Evolutionary conservation across 1,139 yeast genomes (phyloP).

Genomic region (Blastobotrys serpentis): DNA sequence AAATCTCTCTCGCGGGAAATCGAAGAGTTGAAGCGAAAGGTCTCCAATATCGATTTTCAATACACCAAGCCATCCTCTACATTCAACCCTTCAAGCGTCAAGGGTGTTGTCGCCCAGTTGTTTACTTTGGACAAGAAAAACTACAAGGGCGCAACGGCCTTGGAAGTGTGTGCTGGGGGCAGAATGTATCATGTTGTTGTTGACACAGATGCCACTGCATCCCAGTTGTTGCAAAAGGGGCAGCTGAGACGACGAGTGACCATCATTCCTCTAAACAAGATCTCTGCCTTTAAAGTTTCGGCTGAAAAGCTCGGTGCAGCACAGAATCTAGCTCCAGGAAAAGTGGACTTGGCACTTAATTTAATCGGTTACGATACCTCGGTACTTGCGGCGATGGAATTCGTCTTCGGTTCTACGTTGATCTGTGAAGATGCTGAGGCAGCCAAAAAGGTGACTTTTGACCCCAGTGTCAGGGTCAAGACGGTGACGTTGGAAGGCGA

Average conservation of each 20-base stretch:
- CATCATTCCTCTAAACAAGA: constrained; percentile 87
- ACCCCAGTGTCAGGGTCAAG: constrained; percentile 73
- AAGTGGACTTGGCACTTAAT: constrained; percentile 84
- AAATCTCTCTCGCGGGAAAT: constrained; percentile 50
- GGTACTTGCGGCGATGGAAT: constrained; percentile 81
- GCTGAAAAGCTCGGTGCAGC: constrained; percentile 49
- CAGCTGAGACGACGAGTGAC: constrained; percentile 80
- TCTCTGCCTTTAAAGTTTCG: constrained; percentile 49
- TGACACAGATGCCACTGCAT: constrained; percentile 80
- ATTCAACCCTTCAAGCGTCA: constrained; percentile 60
- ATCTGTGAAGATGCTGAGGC: constrained; percentile 85
- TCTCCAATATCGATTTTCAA: constrained; percentile 73
- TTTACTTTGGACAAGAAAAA: constrained; percentile 63
- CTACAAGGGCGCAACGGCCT: constrained; percentile 68
- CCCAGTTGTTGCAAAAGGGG: constrained; percentile 77
- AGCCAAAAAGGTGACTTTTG: constrained; percentile 84
- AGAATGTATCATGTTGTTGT: constrained; percentile 87
- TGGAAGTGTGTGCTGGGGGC: constrained; percentile 95
- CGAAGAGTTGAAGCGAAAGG: constrained; percentile 59
- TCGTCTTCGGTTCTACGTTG: constrained; percentile 83
- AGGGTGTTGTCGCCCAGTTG: constrained; percentile 88
- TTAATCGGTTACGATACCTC: constrained; percentile 72
- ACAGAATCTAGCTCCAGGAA: constrained; percentile 68
- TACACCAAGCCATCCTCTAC: constrained; percentile 63
- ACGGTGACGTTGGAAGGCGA: constrained; percentile 96